These are phyloP conservation scores for Cytospora piceicola DNA, from an alignment of 2,329 filamentous ascomycete genomes.

Conservation along the genomic window DNA sequence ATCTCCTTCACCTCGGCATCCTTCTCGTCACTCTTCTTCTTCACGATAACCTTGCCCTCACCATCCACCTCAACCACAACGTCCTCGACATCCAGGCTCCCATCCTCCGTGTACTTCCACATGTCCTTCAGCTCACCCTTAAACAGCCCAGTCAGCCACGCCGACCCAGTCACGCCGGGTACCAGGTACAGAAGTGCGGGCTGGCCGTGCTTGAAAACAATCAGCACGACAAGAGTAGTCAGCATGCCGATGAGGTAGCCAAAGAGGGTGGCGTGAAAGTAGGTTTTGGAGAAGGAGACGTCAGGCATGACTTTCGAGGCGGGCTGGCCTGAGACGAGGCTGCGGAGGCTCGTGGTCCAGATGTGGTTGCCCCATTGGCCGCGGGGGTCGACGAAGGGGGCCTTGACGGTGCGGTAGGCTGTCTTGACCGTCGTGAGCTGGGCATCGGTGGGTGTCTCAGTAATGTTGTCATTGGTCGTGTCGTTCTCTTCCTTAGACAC, in stretches of 20 bases:
- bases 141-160: slow-evolving; percentile 74
- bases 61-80: slow-evolving; percentile 59
- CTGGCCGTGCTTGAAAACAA: slow-evolving; percentile 79
- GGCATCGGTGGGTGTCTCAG: slow-evolving; percentile 40
- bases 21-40: slow-evolving; percentile 39
- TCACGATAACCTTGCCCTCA: slow-evolving; percentile 50
- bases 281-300: slow-evolving; percentile 74
- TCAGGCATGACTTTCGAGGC: slow-evolving; percentile 45
- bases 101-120: slow-evolving; percentile 82
- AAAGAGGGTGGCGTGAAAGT: slow-evolving; percentile 76
- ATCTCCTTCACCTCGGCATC: slow-evolving; percentile 25
- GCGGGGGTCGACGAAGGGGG: slow-evolving; percentile 61
- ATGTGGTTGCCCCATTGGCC: slow-evolving; percentile 83
- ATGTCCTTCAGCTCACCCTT: slow-evolving; percentile 75
- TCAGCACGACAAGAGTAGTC: slow-evolving; percentile 74
- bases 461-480: slow-evolving; percentile 1
- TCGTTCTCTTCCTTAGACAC: slow-evolving; percentile 31
- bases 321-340: slow-evolving; percentile 33
- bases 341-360: slow-evolving; percentile 62
- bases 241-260: slow-evolving; percentile 83
- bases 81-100: slow-evolving; percentile 58
- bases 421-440: slow-evolving; percentile 42
- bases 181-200: slow-evolving; percentile 92
- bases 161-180: slow-evolving; percentile 74
- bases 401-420: slow-evolving; percentile 54